Base-by-base conservation (phyloP, 805 yeast species). In the Candida mattraensis region DNA sequence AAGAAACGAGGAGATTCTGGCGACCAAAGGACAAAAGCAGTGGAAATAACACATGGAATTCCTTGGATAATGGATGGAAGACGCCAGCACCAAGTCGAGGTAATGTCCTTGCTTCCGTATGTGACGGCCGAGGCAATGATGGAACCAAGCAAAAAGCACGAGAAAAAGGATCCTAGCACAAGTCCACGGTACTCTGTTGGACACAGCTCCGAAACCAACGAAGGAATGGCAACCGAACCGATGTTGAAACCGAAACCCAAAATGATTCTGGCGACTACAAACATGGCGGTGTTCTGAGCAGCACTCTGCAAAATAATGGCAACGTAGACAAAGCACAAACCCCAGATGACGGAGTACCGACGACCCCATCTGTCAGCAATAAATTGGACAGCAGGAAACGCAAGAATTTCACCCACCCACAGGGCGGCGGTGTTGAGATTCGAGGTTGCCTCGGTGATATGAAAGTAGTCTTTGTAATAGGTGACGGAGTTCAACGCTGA, bases 81-180 rank as follows among this genome's bases (percentile, higher is more conserved):
- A 56, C 74, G 69, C 80, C 80, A 74, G 23, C 66, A 55, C 62
- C 66, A 64, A 27, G 58, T 56, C 16, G 78, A 74, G 12, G 37
- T 23, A 20, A 61, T 41, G 22, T 51, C 44, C 40, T 64, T 58
- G 15, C 70, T 62, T 35, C 71, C 72, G 37, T 58, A 67, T 3
- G 72, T 62, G 24, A 63, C 64, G 66, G 70, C 65, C n/a, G 72
- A 62, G 4, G 72, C 69, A 28, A 68, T 45, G 28, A 64, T 44
- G 9, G 71, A 69, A 16, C 73, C 74, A 33, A 65, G 51, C 37
- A 66, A 67, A 63, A 40, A 61, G 66, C 13, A 65, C 60, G 51
- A 72, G 72, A 58, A 64, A 72, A 39, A 63, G 60, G 34, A 30
- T 13, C 72, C 63, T 19, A 72, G 65, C 22, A 57, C 49, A 16